phyloP scores from a whole-genome alignment of 1,284 basidiomycete genomes.

The Moesziomyces aphidis region DNA sequence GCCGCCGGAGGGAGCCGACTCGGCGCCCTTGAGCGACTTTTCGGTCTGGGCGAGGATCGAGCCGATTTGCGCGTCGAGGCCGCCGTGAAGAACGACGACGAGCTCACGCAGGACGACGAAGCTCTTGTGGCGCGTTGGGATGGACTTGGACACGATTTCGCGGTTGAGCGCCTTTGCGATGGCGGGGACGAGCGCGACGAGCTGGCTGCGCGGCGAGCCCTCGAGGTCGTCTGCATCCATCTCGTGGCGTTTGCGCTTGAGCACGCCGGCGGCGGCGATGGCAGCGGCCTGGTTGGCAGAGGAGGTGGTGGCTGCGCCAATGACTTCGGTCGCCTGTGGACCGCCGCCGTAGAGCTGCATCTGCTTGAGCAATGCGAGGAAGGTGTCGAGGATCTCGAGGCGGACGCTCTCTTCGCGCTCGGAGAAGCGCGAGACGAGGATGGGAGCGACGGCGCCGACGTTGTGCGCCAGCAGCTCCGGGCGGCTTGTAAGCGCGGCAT shows the following conservation, averaged over 20 bases:
- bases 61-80: conserved; percentile 78
- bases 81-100: conserved; percentile 84
- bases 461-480: conserved; percentile 83
- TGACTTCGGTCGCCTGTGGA: conserved; percentile 74
- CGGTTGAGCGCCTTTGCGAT: conserved; percentile 84
- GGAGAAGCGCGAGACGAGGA: conserved; percentile 87
- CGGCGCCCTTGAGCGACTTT: conserved; percentile 66
- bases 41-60: conserved; percentile 70
- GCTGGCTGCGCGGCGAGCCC: conserved; percentile 59
- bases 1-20: conserved; percentile 61
- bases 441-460: conserved; percentile 85
- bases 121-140: conserved; percentile 84
- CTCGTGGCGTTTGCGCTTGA: conserved; percentile 67
- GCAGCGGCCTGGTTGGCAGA: conserved; percentile 33
- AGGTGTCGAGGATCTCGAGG: conserved; percentile 91
- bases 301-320: conserved; percentile 68
- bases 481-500: conserved; percentile 85
- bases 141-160: conserved; percentile 86
- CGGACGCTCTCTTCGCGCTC: conserved; percentile 96
- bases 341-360: conserved; percentile 71
- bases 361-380: conserved; percentile 82
- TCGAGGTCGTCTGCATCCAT: conserved; percentile 42
- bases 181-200: conserved; percentile 77
- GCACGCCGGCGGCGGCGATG: conserved; percentile 54
- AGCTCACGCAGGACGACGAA: conserved; percentile 83